A percentile compares a stretch with the other conserved stretches of the same genome.
Evolutionary conservation across 768 basidiomycete genomes (phyloP).

Genomic region (Rhodotorula diobovata): DNA sequence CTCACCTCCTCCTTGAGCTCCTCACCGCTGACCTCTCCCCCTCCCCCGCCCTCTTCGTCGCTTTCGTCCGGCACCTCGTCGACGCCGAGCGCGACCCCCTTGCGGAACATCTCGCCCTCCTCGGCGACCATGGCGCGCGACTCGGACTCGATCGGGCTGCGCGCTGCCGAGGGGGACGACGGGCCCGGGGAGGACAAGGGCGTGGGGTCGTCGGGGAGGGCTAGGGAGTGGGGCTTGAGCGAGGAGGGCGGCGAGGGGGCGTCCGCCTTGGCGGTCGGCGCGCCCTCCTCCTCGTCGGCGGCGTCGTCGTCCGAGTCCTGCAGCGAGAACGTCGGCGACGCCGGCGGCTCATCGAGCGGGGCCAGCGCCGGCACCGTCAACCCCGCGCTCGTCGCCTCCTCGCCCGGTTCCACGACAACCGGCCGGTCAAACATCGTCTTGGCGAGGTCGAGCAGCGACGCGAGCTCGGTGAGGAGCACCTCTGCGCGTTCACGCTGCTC

Average conservation of each 20-base stretch:
- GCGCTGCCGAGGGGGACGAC: neutral
- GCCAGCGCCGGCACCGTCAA: constrained; percentile 2
- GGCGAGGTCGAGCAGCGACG: constrained; percentile 56
- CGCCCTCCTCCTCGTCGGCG: too few species aligned
- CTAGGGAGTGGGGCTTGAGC: neutral
- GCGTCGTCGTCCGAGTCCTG: constrained; percentile 34
- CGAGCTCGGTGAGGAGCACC: constrained; percentile 63
- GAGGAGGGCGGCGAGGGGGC: neutral
- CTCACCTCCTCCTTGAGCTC: constrained; percentile 62
- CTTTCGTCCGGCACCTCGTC: constrained; percentile 51
- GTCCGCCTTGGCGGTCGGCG: neutral
- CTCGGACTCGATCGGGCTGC: constrained; percentile 37
- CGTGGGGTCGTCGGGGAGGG: neutral
- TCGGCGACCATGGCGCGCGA: constrained; percentile 51
- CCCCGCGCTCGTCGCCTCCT: neutral
- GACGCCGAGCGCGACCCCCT: constrained; percentile 65
- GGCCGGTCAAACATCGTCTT: constrained; percentile 36
- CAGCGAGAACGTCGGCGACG: constrained; percentile 49
- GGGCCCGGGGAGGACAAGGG: neutral
- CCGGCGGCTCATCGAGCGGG: constrained; percentile 20
- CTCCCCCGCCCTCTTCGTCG: constrained; percentile 51
- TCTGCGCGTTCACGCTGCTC: constrained; percentile 22
- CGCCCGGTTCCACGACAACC: neutral
- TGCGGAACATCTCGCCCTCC: constrained; percentile 93
- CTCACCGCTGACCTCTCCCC: constrained; percentile 59